Percentiles rank a stretch among this genome's conserved stretches.
These are phyloP conservation scores for Gaultheria prostrata DNA, from an alignment of 148 eudicot species.

Conservation along the genomic window DNA sequence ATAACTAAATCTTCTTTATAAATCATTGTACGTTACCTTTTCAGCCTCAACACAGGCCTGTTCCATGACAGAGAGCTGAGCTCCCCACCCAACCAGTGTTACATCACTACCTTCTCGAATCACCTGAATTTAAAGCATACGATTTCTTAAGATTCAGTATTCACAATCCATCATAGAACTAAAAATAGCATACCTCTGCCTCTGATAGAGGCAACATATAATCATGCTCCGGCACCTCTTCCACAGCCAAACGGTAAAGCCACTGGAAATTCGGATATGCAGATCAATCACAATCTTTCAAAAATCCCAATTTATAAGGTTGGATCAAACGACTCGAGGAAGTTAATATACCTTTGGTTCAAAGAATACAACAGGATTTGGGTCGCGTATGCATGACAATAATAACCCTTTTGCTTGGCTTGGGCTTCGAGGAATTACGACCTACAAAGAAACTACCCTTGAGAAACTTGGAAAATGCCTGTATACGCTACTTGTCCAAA, in stretches of 20 bases:
- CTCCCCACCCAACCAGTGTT: conserved; percentile 98
- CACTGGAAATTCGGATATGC: conserved; percentile 47
- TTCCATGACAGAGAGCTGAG: conserved; percentile 82
- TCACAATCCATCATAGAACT: neutral
- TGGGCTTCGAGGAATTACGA: conserved; percentile 93
- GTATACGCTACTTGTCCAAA: neutral
- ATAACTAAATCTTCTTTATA: neutral
- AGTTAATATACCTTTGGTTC: conserved; percentile 79
- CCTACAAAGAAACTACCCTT: conserved; percentile 38
- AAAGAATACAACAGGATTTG: conserved; percentile 90
- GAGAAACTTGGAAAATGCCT: neutral
- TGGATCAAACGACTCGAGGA: neutral
- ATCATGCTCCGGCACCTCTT: conserved; percentile 88
- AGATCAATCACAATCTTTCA: neutral
- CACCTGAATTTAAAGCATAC: conserved; percentile 40
- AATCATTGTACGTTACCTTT: conserved; percentile 46
- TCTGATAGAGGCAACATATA: conserved; percentile 88
- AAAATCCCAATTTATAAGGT: neutral
- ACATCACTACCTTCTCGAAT: conserved; percentile 89
- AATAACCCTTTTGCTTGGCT: conserved; percentile 89
- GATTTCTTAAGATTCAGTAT: conserved; percentile 13
- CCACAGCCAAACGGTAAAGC: conserved; percentile 94
- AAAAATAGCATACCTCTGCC: conserved; percentile 65
- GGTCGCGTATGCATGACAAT: conserved; percentile 85
- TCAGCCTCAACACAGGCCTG: conserved; percentile 92